Evolutionary conservation across 2,329 filamentous ascomycete genomes (phyloP), one percentile per base, ranked within the genome.

Genomic region (Harringtonia aguacate): DNA sequence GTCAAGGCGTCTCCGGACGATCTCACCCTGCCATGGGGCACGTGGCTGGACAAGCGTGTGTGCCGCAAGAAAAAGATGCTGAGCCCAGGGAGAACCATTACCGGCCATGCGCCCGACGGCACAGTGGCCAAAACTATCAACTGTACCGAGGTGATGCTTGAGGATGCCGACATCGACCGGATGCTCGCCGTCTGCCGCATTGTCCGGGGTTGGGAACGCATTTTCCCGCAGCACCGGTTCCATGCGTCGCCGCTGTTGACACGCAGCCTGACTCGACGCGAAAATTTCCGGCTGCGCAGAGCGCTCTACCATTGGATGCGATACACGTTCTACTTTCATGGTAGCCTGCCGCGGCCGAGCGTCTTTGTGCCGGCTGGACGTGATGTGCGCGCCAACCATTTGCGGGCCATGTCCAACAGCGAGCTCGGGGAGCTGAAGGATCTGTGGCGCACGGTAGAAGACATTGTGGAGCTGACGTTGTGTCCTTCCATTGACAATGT

Each of bases 281-380:
- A 77, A 52, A 60, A 61, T 24, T 49, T 56, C n/a, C 65, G 71
- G 39, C 61, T 75, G 41, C 66, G 73, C 6, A 63, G 64, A 48
- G 72, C 69, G 1, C 55, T 77, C 27, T 73, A 72, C 41, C 58
- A 63, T 28, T 77, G 72, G 72, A 75, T 72, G 71, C 60, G 73
- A 4, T 77, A 71, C 48, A 63, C 69, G 8, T 63, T 65, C 29
- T 68, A 72, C 47, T 75, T 75, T 46, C 72, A 77, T 38, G 65
- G 66, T 12, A 64, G 65, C 28, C 57, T 62, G 59, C 10, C 56
- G 60, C 22, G 36, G 36, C 52, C 48, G 4, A 53, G 45, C 28
- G 34, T 42, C 28, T 51, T 47, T 29, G 38, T 49, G 7, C 52
- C 53, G 14, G 39, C 46, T 7, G 52, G 48, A 18, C 46, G 49